Evolutionary conservation across 306 rosid genomes (phyloP).

Genomic region (Cicer arietinum): DNA sequence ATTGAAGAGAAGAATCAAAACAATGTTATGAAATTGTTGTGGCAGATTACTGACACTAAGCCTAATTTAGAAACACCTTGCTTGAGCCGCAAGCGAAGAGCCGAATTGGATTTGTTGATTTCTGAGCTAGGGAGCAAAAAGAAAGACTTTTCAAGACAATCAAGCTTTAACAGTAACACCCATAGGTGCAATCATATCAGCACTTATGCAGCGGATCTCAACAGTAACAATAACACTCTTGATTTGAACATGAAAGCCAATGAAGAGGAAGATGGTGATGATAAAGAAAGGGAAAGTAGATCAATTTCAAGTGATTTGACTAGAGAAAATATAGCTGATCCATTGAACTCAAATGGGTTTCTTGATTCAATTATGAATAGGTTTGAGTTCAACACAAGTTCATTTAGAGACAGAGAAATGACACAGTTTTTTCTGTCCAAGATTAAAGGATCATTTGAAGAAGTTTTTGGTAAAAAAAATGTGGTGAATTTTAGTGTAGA

Average conservation of each 20-base stretch:
- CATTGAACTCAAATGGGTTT: slow-evolving; percentile 54
- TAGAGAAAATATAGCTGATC: slow-evolving; percentile 54
- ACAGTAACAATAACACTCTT: slow-evolving; percentile 45
- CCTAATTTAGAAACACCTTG: slow-evolving; percentile 49
- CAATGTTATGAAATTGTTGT: slow-evolving; percentile 62
- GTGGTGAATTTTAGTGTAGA: slow-evolving; percentile 70
- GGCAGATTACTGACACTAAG: slow-evolving; percentile 56
- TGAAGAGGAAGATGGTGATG: slow-evolving; percentile 57
- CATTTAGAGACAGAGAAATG: slow-evolving; percentile 57
- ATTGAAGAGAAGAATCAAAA: slow-evolving; percentile 48
- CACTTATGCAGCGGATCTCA: too few species aligned
- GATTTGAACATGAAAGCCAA: slow-evolving; percentile 80
- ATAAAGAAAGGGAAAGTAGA: slow-evolving; percentile 51
- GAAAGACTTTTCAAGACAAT: slow-evolving; percentile 65
- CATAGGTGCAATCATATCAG: background rate
- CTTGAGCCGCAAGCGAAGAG: slow-evolving; percentile 67
- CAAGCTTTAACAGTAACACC: slow-evolving; percentile 59
- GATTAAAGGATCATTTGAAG: slow-evolving; percentile 64
- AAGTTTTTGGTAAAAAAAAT: slow-evolving; percentile 53
- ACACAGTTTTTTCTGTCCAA: slow-evolving; percentile 58
- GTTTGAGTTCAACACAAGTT: slow-evolving; percentile 61
- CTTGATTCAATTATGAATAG: slow-evolving; percentile 56
- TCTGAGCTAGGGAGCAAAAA: slow-evolving; percentile 45
- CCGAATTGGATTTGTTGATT: slow-evolving; percentile 60
- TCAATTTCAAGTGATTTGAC: slow-evolving; percentile 71